Percentiles rank a stretch among this genome's conserved stretches.
Conservation (phyloP, 331 rosid species). For the Prunus yedoensis region DNA sequence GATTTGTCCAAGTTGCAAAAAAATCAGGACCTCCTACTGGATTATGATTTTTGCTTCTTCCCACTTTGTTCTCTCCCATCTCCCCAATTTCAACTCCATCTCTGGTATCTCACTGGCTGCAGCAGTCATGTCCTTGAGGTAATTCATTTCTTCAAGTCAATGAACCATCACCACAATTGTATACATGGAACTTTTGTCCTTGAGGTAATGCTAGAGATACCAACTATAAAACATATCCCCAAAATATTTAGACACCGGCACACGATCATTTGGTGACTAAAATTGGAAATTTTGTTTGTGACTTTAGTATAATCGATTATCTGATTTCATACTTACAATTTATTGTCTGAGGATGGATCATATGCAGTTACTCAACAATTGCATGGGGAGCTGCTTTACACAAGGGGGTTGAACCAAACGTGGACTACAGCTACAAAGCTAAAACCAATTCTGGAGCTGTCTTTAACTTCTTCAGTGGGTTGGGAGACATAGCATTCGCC, state of each 20-base stretch:
- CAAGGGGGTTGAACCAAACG: constrained; percentile 39
- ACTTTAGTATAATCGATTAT: background rate
- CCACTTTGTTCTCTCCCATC: constrained; percentile 59
- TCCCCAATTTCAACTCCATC: constrained; percentile 75
- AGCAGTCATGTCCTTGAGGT: constrained; percentile 71
- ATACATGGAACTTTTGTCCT: too few species aligned
- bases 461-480: constrained; percentile 37
- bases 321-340: background rate
- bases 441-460: background rate
- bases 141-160: background rate
- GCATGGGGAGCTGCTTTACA: constrained; percentile 61
- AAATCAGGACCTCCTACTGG: constrained; percentile 43
- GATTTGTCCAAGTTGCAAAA: constrained; percentile 40
- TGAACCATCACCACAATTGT: too few species aligned
- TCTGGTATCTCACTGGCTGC: constrained; percentile 61
- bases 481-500: constrained; percentile 59
- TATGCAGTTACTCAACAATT: constrained; percentile 64
- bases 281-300: background rate
- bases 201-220: background rate
- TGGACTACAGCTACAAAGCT: constrained; percentile 38
- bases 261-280: background rate
- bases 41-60: constrained; percentile 51
- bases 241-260: too few species aligned
- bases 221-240: background rate
- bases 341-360: background rate